A percentile compares a stretch with the other conserved stretches of the same genome.
phyloP scores from a whole-genome alignment of 2,329 filamentous ascomycete genomes.

The Verticillium nonalfalfae region DNA sequence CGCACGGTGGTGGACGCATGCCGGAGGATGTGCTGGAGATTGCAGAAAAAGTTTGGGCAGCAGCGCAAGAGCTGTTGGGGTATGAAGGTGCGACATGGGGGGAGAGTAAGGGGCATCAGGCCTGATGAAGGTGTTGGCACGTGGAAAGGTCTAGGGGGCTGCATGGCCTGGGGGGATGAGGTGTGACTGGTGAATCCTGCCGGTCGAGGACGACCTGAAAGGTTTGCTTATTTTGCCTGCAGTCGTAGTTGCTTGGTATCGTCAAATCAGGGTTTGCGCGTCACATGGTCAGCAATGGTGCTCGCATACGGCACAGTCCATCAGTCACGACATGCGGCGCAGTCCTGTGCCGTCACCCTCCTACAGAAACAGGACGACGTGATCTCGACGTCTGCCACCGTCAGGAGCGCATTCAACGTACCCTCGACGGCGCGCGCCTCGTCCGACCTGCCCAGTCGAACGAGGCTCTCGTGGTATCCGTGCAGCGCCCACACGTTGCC shows the following conservation, averaged over 20 bases:
- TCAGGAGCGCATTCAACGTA: constrained; percentile 44
- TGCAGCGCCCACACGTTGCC: constrained; percentile 73
- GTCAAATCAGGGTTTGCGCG: not conserved
- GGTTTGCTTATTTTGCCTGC: not conserved
- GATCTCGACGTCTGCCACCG: constrained; percentile 53
- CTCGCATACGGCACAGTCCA: not conserved
- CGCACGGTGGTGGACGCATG: not conserved
- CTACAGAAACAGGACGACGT: constrained; percentile 50
- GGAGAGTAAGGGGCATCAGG: not conserved
- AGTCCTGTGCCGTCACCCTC: not conserved
- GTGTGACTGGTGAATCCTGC: no score
- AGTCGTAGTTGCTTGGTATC: not conserved
- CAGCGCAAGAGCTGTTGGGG: constrained; percentile 21
- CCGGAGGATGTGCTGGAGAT: constrained; percentile 4
- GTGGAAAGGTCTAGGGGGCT: not conserved
- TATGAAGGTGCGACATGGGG: constrained; percentile 13
- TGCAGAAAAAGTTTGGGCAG: constrained; percentile 23
- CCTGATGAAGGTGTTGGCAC: not conserved
- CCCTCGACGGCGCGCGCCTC: constrained; percentile 30
- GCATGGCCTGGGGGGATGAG: no score
- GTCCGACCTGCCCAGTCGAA: constrained; percentile 38
- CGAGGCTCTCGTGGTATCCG: constrained; percentile 65
- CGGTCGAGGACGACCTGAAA: no score
- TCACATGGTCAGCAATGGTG: no score
- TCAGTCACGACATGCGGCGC: not conserved